Percentiles rank a stretch among this genome's conserved stretches.
Conservation (phyloP, 345 rosid genomes). For the Moricandia moricandioides region DNA sequence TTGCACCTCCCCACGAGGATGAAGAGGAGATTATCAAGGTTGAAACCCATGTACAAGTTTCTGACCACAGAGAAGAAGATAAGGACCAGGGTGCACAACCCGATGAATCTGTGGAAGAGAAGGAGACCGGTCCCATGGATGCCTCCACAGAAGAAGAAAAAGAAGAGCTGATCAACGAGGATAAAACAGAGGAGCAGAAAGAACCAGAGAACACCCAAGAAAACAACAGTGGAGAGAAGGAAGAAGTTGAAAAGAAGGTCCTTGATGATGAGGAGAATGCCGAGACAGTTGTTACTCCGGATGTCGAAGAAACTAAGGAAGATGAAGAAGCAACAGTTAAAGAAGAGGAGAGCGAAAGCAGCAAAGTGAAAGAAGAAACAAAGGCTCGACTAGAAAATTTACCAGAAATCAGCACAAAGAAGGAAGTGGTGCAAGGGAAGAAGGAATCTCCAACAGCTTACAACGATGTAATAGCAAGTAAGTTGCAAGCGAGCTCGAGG, state of each 20-base stretch:
- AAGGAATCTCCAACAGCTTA: conserved; percentile 70
- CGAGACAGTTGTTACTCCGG: conserved; percentile 7
- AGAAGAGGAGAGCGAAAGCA: conserved; percentile 7
- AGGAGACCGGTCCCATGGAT: not conserved
- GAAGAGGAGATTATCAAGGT: conserved; percentile 32
- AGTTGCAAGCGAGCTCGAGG: conserved; percentile 54
- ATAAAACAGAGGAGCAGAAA: conserved; percentile 25
- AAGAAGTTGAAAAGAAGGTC: conserved; percentile 1
- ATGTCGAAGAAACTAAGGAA: conserved; percentile 10
- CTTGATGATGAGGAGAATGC: conserved; percentile 21
- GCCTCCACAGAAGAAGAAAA: conserved; percentile 10
- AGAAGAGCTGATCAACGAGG: conserved; percentile 23
- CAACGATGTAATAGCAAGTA: conserved; percentile 80
- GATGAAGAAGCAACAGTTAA: conserved; percentile 17
- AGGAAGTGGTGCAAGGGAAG: conserved; percentile 43
- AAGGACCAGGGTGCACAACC: conserved; percentile 14
- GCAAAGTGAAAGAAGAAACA: not conserved
- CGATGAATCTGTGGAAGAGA: conserved; percentile 8
- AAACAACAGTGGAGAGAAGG: conserved; percentile 20
- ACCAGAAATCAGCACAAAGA: conserved; percentile 17
- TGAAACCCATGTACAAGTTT: conserved; percentile 24
- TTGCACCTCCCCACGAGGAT: conserved; percentile 21
- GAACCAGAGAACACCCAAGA: conserved; percentile 21
- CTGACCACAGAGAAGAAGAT: conserved; percentile 20
- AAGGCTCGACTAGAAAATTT: conserved; percentile 31